phyloP scores from a whole-genome alignment of 2,329 filamentous ascomycete genomes.

The Rasamsonia emersonii region DNA sequence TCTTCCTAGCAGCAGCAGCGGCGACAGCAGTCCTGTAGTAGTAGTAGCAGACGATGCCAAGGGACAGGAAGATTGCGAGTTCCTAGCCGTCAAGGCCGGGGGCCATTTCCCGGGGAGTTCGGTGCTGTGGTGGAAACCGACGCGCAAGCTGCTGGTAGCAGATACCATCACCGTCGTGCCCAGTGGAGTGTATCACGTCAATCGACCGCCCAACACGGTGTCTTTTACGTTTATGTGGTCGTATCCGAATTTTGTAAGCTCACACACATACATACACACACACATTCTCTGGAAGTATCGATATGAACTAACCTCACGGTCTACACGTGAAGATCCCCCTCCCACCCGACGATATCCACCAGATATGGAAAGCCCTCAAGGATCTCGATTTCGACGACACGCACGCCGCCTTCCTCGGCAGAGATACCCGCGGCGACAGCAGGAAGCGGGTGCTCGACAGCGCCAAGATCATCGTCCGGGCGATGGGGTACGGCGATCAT shows the following conservation, averaged over 20 bases:
- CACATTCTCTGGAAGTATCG: no score
- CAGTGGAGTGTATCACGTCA: slow-evolving; percentile 19
- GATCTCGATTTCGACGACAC: slow-evolving; percentile 55
- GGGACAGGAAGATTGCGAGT: slow-evolving; percentile 35
- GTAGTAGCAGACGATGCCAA: no score
- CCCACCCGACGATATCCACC: slow-evolving; percentile 50
- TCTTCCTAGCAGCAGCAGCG: slow-evolving; percentile 7
- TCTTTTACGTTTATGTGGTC: slow-evolving; percentile 68
- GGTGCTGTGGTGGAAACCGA: slow-evolving; percentile 53
- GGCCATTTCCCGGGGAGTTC: slow-evolving; percentile 73
- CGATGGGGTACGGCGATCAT: slow-evolving; percentile 27
- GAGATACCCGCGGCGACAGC: slow-evolving; percentile 52
- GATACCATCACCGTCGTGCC: slow-evolving; percentile 70
- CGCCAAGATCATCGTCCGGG: slow-evolving; percentile 62
- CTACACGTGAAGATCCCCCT: slow-evolving; percentile 57
- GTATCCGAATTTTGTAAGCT: slow-evolving; percentile 51
- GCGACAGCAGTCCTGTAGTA: neutral
- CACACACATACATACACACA: no score
- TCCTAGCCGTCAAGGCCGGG: slow-evolving; percentile 60
- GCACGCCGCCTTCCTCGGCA: slow-evolving; percentile 57
- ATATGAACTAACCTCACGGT: no score
- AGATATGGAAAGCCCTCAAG: slow-evolving; percentile 62
- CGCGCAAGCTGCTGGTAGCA: slow-evolving; percentile 60
- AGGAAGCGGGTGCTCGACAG: slow-evolving; percentile 63
- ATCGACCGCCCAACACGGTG: slow-evolving; percentile 35